phyloP scores from a whole-genome alignment of 768 basidiomycete genomes.

The Scleroderma bovista region DNA sequence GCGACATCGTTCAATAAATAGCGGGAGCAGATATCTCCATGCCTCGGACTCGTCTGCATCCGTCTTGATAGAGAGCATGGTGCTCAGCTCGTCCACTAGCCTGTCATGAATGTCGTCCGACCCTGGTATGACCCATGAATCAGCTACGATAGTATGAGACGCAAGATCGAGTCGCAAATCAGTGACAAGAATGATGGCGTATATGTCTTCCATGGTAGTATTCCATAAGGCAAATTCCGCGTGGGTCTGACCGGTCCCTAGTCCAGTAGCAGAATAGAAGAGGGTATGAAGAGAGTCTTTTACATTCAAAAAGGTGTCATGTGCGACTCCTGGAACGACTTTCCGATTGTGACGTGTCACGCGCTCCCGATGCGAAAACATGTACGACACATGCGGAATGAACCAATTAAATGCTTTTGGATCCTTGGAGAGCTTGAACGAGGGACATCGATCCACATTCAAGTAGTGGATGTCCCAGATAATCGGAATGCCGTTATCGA shows the following conservation, averaged over 20 bases:
- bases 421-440: slow-evolving; percentile 18
- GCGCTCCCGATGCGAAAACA: slow-evolving; percentile 30
- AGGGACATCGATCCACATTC: slow-evolving; percentile 31
- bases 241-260: slow-evolving; percentile 8
- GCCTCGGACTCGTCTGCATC: slow-evolving; percentile 12
- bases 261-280: slow-evolving; percentile 22
- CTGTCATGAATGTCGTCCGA: slow-evolving; percentile 6
- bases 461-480: slow-evolving; percentile 38
- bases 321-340: not conserved
- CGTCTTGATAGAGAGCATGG: slow-evolving; percentile 10
- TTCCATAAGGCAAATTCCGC: slow-evolving; percentile 17
- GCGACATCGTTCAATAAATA: slow-evolving; percentile 44
- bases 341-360: not conserved
- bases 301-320: slow-evolving; percentile 25
- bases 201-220: slow-evolving; percentile 7
- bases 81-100: slow-evolving; percentile 6
- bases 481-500: slow-evolving; percentile 6
- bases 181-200: slow-evolving; percentile 44
- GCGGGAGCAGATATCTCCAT: slow-evolving; percentile 47
- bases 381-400: slow-evolving; percentile 22
- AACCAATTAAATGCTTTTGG: slow-evolving; percentile 25
- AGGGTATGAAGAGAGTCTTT: slow-evolving; percentile 30
- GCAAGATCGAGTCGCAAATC: slow-evolving; percentile 42
- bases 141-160: slow-evolving; percentile 46
- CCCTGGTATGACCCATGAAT: slow-evolving; percentile 43